These are phyloP conservation scores for Yamadazyma conglobata DNA, from an alignment of 1,139 yeast genomes.

Conservation along the genomic window DNA sequence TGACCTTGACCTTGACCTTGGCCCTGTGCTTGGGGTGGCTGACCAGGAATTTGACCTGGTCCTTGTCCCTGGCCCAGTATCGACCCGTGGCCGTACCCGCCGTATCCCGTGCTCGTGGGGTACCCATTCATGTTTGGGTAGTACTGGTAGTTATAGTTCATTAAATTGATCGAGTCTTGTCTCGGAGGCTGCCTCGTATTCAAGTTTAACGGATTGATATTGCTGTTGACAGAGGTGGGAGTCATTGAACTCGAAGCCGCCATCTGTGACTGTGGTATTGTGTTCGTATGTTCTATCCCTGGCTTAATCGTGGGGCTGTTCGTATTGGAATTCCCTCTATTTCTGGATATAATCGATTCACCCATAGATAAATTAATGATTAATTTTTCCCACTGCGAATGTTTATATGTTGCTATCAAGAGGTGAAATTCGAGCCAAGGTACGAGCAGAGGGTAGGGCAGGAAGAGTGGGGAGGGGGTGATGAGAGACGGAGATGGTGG, in stretches of 20 bases:
- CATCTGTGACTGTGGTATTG: not conserved
- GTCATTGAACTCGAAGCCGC: slow-evolving; percentile 2
- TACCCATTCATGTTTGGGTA: slow-evolving; percentile 2
- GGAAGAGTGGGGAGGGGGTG: too few species aligned
- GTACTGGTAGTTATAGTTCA: slow-evolving; percentile 4
- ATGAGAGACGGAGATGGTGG: too few species aligned
- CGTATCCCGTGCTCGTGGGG: too few species aligned
- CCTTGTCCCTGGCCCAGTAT: too few species aligned
- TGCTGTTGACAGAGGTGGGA: slow-evolving; percentile 1
- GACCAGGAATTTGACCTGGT: not conserved
- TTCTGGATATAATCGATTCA: slow-evolving; percentile 4
- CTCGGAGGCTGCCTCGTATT: slow-evolving; percentile 1
- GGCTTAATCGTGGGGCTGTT: slow-evolving; percentile 3
- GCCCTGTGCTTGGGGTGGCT: not conserved
- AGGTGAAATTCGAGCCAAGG: too few species aligned
- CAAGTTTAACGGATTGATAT: slow-evolving; percentile 4
- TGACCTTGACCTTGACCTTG: not conserved
- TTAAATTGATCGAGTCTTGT: slow-evolving; percentile 3
- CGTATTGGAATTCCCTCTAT: slow-evolving; percentile 1
- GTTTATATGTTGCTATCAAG: too few species aligned
- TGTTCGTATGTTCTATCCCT: not conserved
- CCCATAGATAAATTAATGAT: too few species aligned
- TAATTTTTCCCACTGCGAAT: too few species aligned
- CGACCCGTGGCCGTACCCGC: too few species aligned
- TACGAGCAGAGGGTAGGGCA: too few species aligned